Percentiles rank a stretch among this genome's conserved stretches.
These are phyloP conservation scores for Botrytis aclada DNA, from an alignment of 2,329 filamentous ascomycete species.

Conservation along the genomic window DNA sequence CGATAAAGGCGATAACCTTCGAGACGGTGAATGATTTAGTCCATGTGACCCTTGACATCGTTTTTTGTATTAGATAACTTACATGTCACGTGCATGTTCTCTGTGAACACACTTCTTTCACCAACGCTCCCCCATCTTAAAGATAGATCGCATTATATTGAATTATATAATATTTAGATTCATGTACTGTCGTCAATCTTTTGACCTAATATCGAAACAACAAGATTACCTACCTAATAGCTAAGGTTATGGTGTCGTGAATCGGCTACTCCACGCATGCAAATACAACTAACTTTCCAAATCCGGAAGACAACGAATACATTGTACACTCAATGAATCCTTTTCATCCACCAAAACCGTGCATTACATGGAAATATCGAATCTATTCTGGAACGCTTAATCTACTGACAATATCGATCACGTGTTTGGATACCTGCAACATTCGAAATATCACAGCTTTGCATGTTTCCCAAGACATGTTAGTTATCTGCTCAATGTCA, in stretches of 20 bases:
- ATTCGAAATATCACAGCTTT: not conserved
- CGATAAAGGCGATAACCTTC: constrained; percentile 15
- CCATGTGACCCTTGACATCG: not conserved
- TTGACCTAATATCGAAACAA: not conserved
- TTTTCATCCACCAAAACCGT: not conserved
- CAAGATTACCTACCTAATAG: not conserved
- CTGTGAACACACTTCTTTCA: not conserved
- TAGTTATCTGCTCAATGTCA: not conserved
- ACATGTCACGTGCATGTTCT: too few species aligned
- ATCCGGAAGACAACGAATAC: not conserved
- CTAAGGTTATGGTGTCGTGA: not conserved
- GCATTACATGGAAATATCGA: not conserved
- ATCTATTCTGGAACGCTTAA: not conserved
- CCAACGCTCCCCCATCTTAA: too few species aligned
- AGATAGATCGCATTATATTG: not conserved
- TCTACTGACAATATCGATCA: not conserved
- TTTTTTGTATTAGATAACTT: not conserved
- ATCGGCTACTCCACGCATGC: not conserved
- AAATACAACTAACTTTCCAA: not conserved
- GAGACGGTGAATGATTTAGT: constrained; percentile 2
- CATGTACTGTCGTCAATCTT: not conserved
- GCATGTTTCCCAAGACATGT: not conserved
- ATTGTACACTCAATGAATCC: not conserved
- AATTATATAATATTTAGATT: not conserved
- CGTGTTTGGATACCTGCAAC: not conserved